Evolutionary conservation across 1,139 yeast species (phyloP).

Genomic region (Meyerozyma elateridarum): DNA sequence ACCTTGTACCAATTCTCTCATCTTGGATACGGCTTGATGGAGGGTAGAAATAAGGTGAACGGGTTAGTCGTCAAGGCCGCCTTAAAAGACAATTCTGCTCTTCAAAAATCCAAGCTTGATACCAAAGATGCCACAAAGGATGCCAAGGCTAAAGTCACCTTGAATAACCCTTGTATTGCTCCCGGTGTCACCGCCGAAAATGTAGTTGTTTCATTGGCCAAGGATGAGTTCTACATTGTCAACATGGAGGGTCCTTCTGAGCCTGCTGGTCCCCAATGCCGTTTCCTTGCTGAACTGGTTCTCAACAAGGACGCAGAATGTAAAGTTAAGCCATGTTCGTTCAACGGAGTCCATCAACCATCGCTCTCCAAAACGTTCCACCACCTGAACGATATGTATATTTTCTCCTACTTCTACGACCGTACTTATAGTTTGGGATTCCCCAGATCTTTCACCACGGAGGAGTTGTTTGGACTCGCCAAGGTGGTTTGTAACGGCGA

Average conservation of each 20-base stretch:
- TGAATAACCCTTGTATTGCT: slow-evolving; percentile 82
- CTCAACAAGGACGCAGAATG: slow-evolving; percentile 82
- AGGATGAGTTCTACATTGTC: slow-evolving; percentile 51
- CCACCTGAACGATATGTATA: slow-evolving; percentile 67
- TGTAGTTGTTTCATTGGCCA: slow-evolving; percentile 51
- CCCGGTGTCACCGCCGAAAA: slow-evolving; percentile 57
- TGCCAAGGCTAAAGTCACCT: slow-evolving; percentile 34
- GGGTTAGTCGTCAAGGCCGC: slow-evolving; percentile 49
- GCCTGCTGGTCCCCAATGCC: slow-evolving; percentile 64
- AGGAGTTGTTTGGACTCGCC: slow-evolving; percentile 79
- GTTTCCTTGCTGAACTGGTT: slow-evolving; percentile 74
- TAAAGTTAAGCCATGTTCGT: slow-evolving; percentile 76
- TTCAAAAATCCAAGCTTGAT: slow-evolving; percentile 25
- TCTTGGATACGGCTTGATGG: slow-evolving; percentile 91
- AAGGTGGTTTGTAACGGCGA: slow-evolving; percentile 82
- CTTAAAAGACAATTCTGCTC: slow-evolving; percentile 27
- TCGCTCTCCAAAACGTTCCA: slow-evolving; percentile 74
- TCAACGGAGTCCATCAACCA: slow-evolving; percentile 97
- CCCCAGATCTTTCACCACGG: slow-evolving; percentile 83
- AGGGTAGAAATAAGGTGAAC: slow-evolving; percentile 84
- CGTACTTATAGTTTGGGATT: slow-evolving; percentile 90
- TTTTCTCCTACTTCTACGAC: slow-evolving; percentile 93
- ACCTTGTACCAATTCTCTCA: slow-evolving; percentile 92
- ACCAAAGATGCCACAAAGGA: slow-evolving; percentile 36
- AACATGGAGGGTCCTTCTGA: slow-evolving; percentile 67